phyloP scores from a whole-genome alignment of 768 basidiomycete species.

The Boletus eberwhitei region DNA sequence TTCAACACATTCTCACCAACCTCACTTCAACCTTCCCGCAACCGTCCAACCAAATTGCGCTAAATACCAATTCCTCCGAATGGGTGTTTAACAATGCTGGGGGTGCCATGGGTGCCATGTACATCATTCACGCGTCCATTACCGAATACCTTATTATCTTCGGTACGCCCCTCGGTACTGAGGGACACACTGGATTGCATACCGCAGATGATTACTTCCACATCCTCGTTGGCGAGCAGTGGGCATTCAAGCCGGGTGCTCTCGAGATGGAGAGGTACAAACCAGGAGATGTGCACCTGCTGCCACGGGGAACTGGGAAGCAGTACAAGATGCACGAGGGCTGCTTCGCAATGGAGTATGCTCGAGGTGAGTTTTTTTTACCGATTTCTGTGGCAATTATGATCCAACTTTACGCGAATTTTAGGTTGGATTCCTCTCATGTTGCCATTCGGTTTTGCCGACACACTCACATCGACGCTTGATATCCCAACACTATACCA shows the following conservation, averaged over 20 bases:
- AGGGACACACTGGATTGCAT: conserved; percentile 92
- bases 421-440: conserved; percentile 96
- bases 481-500: conserved; percentile 80
- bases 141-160: conserved; percentile 98
- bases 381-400: neutral
- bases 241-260: conserved; percentile 82
- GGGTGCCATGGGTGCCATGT: conserved; percentile 98
- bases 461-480: conserved; percentile 82
- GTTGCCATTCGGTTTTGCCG: conserved; percentile 92
- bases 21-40: conserved; percentile 71
- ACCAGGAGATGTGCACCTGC: conserved; percentile 80
- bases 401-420: neutral
- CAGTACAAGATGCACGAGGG: conserved; percentile 99
- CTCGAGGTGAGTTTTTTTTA: conserved; percentile 55
- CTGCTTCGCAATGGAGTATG: conserved; percentile 95
- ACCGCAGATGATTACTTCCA: conserved; percentile 98
- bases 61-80: conserved; percentile 59
- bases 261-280: conserved; percentile 84
- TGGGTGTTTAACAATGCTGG: conserved; percentile 98
- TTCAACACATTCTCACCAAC: conserved; percentile 77
- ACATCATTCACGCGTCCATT: conserved; percentile 92
- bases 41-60: conserved; percentile 47
- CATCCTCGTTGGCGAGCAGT: conserved; percentile 91
- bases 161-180: conserved; percentile 94
- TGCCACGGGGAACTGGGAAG: conserved; percentile 81